Conservation (phyloP, 306 rosid genomes). For the Betula pendula region DNA sequence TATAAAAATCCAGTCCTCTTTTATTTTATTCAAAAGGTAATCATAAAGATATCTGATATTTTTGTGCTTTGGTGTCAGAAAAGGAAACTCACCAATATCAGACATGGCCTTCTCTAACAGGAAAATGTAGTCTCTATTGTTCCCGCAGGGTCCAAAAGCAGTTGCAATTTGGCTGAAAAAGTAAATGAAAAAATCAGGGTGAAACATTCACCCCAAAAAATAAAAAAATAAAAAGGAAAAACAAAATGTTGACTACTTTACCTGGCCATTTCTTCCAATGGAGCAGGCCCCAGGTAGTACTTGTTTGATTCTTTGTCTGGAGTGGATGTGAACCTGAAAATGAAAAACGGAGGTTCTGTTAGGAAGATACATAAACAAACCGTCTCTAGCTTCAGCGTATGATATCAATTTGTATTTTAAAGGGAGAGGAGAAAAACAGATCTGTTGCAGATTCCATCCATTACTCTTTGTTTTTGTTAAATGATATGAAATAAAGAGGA, state of each 20-base stretch:
- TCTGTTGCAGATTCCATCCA: not conserved
- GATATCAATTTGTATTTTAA: not conserved
- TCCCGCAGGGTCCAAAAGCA: slow-evolving; percentile 95
- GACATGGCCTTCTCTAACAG: slow-evolving; percentile 79
- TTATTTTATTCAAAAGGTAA: not conserved
- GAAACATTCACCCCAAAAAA: not conserved
- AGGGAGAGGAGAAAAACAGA: not conserved
- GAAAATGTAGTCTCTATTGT: slow-evolving; percentile 83
- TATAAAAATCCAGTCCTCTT: not conserved
- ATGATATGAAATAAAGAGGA: not conserved
- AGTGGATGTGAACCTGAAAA: slow-evolving; percentile 84
- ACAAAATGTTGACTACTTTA: slow-evolving; percentile 19
- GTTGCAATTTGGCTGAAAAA: slow-evolving; percentile 91
- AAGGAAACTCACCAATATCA: slow-evolving; percentile 63
- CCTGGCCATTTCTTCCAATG: slow-evolving; percentile 91
- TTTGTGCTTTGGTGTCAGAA: not conserved
- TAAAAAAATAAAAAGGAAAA: not conserved
- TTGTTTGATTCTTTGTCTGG: slow-evolving; percentile 79
- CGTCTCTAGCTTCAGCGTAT: not conserved
- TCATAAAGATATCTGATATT: not conserved
- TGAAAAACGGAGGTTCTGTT: slow-evolving; percentile 5
- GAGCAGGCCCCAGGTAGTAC: slow-evolving; percentile 95
- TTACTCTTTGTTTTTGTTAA: not conserved
- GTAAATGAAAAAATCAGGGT: slow-evolving; percentile 3
- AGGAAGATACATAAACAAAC: slow-evolving; percentile 12